Evolutionary conservation across 495 filamentous ascomycete species (phyloP).

Genomic region (Xylaria acuta): DNA sequence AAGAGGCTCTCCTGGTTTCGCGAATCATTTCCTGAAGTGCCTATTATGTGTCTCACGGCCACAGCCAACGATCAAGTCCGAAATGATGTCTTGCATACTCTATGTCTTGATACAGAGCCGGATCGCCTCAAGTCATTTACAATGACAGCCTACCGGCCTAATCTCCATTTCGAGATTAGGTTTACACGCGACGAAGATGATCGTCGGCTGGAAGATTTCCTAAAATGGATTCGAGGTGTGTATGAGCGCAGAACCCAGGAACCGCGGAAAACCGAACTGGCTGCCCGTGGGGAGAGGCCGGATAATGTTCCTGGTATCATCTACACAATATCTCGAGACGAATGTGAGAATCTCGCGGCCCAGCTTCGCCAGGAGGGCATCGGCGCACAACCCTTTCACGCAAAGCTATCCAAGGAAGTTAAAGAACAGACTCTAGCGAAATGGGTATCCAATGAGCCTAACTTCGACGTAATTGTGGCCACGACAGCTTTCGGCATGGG

Average conservation of each 20-base stretch:
- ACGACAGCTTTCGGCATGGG: constrained; percentile 98
- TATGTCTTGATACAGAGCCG: constrained; percentile 64
- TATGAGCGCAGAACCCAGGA: constrained; percentile 66
- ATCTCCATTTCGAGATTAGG: constrained; percentile 92
- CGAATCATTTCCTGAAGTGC: constrained; percentile 76
- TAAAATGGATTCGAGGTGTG: constrained; percentile 74
- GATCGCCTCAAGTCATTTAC: constrained; percentile 72
- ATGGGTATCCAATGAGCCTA: constrained; percentile 76
- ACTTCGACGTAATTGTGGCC: constrained; percentile 90
- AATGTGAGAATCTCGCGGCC: constrained; percentile 76
- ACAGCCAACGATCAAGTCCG: constrained; percentile 84
- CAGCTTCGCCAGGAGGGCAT: constrained; percentile 66
- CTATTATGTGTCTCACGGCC: constrained; percentile 89
- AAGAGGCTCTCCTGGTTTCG: constrained; percentile 90
- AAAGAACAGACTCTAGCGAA: constrained; percentile 69
- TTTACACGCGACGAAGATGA: constrained; percentile 78
- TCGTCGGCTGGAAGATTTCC: constrained; percentile 70
- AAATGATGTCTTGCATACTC: constrained; percentile 75
- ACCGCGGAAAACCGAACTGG: constrained; percentile 56
- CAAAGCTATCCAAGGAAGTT: constrained; percentile 63
- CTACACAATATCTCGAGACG: constrained; percentile 80
- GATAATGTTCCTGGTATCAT: constrained; percentile 83
- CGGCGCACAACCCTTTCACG: constrained; percentile 75
- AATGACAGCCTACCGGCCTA: constrained; percentile 79
- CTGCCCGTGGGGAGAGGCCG: constrained; percentile 55